Base-by-base conservation (phyloP, 2,329 filamentous ascomycete species). In the Aspergillus pseudoviridinutans region DNA sequence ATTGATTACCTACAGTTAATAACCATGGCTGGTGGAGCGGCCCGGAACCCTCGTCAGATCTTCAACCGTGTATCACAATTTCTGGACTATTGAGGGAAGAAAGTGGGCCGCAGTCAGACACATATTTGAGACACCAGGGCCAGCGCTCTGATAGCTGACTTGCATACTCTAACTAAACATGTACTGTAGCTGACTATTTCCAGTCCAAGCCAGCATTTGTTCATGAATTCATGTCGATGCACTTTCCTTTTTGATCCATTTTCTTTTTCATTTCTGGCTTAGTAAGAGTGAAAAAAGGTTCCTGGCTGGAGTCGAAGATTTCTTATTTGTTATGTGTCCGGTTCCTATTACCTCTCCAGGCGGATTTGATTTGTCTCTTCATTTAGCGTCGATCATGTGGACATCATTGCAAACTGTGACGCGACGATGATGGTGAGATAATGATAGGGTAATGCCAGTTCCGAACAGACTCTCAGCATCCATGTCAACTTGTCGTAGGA, bases 31-130 rank as follows among this genome's bases (percentile, higher is more conserved):
- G 58, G 29, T 59, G 57, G 56, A 51, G 57, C 38, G 58, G 58
- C 20, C 55, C 58, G 20, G 63, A 65, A 42, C 61, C 51, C 46
- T 57, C 60, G 28, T 54, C 57, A 22, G 63, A 66, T 60, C 58
- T 64, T 55, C 61, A 58, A n/a, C 58, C 58, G 59, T 51, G 54
- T 62, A 59, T 64, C 9, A 46, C 9, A 46, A 22, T 20, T 46
- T 14, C 8, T 12, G 17, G 17, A 42, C 41, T 20, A n/a, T 42
- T 42, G 17, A 24, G 44, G 7, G 10, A 10, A 6, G 10, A 25
- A 24, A 24, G 44, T 12, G 44, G 44, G 44, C 12, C 9, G 4
- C 12, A 7, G 14, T 25, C 10, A 59, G 53, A 50, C 28, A 51
- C 49, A 50, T 24, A 49, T 25, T 32, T 3, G 14, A 38, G 32